phyloP scores from a whole-genome alignment of 352 stramenopile species.

The Chrysophaeum taylorii region DNA sequence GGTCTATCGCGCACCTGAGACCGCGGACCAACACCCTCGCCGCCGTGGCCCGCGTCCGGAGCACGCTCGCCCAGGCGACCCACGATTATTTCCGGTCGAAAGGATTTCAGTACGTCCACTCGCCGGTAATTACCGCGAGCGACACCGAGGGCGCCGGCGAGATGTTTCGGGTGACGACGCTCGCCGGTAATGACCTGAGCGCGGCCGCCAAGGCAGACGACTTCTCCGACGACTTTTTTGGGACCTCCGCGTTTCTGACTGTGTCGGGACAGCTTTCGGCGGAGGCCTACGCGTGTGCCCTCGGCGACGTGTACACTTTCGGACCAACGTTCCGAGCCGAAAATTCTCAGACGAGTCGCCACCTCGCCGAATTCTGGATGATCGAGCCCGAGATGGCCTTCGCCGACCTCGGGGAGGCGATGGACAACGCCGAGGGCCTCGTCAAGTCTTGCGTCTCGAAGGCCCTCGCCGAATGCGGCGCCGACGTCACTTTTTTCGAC shows the following conservation, averaged over 20 bases:
- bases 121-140: slow-evolving; percentile 88
- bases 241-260: slow-evolving; percentile 66
- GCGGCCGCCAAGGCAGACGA: slow-evolving; percentile 36
- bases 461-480: slow-evolving; percentile 62
- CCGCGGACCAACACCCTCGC: slow-evolving; percentile 91
- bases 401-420: slow-evolving; percentile 67
- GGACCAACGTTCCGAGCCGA: slow-evolving; percentile 96
- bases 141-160: slow-evolving; percentile 96
- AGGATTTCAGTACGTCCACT: slow-evolving; percentile 78
- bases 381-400: slow-evolving; percentile 82
- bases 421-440: slow-evolving; percentile 80
- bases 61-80: slow-evolving; percentile 59
- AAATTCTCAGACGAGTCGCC: slow-evolving; percentile 93
- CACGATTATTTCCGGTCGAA: slow-evolving; percentile 68
- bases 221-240: slow-evolving; percentile 86
- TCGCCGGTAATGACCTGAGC: slow-evolving; percentile 47
- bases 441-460: slow-evolving; percentile 71
- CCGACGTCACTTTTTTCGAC: slow-evolving; percentile 83
- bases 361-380: slow-evolving; percentile 97
- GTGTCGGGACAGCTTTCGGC: slow-evolving; percentile 77
- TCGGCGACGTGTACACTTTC: slow-evolving; percentile 98
- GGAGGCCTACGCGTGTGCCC: slow-evolving; percentile 89
- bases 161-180: slow-evolving; percentile 87
- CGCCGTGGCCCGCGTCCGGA: slow-evolving; percentile 83
- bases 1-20: slow-evolving; percentile 87